Evolutionary conservation across 2,329 filamentous ascomycete genomes (phyloP).

Genomic region (Aspergillus transmontanensis): DNA sequence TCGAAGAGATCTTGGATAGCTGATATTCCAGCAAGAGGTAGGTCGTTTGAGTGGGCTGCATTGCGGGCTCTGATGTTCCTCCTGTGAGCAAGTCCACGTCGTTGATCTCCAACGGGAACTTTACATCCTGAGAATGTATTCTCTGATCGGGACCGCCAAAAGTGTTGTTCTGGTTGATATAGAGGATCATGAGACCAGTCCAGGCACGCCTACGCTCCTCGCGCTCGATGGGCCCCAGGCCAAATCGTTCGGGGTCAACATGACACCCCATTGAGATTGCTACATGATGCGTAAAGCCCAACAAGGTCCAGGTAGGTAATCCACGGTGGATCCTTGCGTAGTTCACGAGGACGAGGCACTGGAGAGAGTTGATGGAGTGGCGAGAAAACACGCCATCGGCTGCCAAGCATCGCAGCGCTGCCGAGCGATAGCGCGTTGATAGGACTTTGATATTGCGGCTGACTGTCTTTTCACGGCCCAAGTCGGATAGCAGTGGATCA

Average conservation of each 20-base stretch:
- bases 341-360: conserved; percentile 43
- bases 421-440: conserved; percentile 40
- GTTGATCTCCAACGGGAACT: conserved; percentile 39
- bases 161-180: conserved; percentile 41
- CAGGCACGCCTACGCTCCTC: conserved; percentile 45
- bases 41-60: conserved; percentile 44
- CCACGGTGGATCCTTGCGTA: conserved; percentile 42
- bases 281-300: conserved; percentile 44
- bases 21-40: conserved; percentile 43
- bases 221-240: conserved; percentile 36
- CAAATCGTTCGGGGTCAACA: conserved; percentile 42
- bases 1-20: conserved; percentile 39
- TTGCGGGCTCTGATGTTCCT: conserved; percentile 20
- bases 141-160: conserved; percentile 39
- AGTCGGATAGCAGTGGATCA: conserved; percentile 39
- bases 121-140: conserved; percentile 31
- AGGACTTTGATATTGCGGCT: conserved; percentile 40
- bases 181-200: conserved; percentile 45
- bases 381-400: conserved; percentile 42
- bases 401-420: conserved; percentile 41
- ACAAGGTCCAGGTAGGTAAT: conserved; percentile 41
- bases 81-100: conserved; percentile 37
- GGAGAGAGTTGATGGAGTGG: conserved; percentile 44
- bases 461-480: conserved; percentile 40
- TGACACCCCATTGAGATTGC: conserved; percentile 47